phyloP scores from a whole-genome alignment of 441 rosid genomes.

The Mallotus repandus region DNA sequence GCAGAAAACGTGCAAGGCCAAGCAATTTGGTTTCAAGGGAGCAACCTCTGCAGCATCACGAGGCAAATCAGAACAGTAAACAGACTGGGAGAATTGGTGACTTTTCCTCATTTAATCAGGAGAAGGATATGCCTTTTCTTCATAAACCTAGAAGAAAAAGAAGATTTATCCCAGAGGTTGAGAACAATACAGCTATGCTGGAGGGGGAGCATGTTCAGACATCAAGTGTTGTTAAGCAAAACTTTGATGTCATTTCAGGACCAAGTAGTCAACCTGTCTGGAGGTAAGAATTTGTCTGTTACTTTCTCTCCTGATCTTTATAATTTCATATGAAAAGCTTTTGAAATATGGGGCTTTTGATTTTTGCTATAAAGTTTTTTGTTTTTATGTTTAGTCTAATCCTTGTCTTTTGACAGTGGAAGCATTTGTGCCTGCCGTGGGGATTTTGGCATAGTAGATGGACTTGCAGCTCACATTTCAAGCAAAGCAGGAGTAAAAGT shows the following conservation, averaged over 20 bases:
- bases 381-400: neutral
- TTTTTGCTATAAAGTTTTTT: neutral
- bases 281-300: conserved; percentile 5
- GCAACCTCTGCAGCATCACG: neutral
- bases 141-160: neutral
- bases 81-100: too few relatives aligned
- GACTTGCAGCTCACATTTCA: conserved; percentile 17
- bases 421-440: neutral
- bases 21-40: neutral
- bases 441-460: conserved; percentile 6
- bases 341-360: neutral
- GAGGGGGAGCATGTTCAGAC: neutral
- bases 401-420: neutral
- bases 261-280: neutral
- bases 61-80: too few relatives aligned
- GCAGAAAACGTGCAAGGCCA: neutral
- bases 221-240: neutral
- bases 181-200: neutral
- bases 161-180: neutral
- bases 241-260: neutral
- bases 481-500: conserved; percentile 5
- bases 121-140: neutral
- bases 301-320: neutral
- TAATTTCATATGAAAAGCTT: too few relatives aligned
- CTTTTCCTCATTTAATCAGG: too few relatives aligned